phyloP scores from a whole-genome alignment of 768 basidiomycete genomes.

The Lactarius hatsudake region DNA sequence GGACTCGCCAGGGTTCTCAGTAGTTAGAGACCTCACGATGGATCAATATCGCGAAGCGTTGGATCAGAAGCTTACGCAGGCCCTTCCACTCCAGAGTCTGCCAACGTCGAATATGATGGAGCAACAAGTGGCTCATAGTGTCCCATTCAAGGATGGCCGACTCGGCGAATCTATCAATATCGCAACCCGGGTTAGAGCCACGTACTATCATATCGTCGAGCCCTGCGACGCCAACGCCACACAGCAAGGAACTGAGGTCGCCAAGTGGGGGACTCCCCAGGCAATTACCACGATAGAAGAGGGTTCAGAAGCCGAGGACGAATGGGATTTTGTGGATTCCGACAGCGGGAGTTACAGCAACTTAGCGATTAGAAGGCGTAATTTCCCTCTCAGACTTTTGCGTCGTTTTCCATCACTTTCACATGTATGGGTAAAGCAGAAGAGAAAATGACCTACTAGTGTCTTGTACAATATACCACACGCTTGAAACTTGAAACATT shows the following conservation, averaged over 20 bases:
- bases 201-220: too few relatives aligned
- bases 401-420: background rate
- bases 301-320: background rate
- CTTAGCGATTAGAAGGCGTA: background rate
- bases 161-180: too few relatives aligned
- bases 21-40: background rate
- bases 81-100: background rate
- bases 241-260: too few relatives aligned
- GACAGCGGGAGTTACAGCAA: background rate
- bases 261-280: too few relatives aligned
- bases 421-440: background rate
- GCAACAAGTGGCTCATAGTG: too few relatives aligned
- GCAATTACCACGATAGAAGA: background rate
- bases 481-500: too few relatives aligned
- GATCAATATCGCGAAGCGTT: background rate
- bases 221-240: too few relatives aligned
- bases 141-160: too few relatives aligned
- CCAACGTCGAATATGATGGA: too few relatives aligned
- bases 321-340: background rate
- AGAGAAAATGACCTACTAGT: background rate
- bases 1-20: background rate
- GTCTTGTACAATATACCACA: too few relatives aligned
- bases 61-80: background rate
- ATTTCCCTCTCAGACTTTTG: background rate
- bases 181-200: too few relatives aligned